Conservation (phyloP, 495 filamentous ascomycete genomes). For the Sordaria brevicollis region DNA sequence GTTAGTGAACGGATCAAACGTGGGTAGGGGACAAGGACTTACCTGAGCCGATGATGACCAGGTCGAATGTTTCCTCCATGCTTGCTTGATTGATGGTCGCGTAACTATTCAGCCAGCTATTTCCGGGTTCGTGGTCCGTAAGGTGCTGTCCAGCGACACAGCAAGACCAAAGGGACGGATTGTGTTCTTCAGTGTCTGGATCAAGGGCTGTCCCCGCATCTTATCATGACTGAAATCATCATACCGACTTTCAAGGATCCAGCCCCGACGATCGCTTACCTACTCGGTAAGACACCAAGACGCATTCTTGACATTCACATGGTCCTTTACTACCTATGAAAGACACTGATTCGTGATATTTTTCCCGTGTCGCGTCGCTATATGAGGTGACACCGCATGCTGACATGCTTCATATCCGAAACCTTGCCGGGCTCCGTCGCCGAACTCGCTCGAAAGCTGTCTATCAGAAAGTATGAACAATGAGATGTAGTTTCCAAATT, state of each 20-base stretch:
- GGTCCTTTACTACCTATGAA: too few species aligned
- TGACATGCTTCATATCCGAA: background rate
- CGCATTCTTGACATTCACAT: too few species aligned
- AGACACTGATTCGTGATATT: too few species aligned
- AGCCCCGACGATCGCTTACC: background rate
- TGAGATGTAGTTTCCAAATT: background rate
- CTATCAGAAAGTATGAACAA: background rate
- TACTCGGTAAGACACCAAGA: too few species aligned
- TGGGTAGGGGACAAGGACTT: constrained; percentile 3
- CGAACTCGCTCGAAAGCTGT: background rate
- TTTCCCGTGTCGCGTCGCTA: background rate
- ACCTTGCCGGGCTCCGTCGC: background rate
- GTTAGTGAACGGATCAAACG: background rate
- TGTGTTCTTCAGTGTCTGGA: background rate
- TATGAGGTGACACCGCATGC: background rate
- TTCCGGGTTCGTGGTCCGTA: background rate
- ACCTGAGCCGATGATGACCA: constrained; percentile 37
- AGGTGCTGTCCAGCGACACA: too few species aligned
- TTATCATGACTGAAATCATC: background rate
- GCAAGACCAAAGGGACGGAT: background rate
- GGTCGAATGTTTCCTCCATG: constrained; percentile 35
- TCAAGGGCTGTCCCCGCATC: background rate
- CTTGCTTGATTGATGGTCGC: background rate
- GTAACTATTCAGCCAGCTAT: background rate
- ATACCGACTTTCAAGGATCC: too few species aligned